Base-by-base conservation (phyloP, 345 rosid species). In the Aurinia saxatilis region DNA sequence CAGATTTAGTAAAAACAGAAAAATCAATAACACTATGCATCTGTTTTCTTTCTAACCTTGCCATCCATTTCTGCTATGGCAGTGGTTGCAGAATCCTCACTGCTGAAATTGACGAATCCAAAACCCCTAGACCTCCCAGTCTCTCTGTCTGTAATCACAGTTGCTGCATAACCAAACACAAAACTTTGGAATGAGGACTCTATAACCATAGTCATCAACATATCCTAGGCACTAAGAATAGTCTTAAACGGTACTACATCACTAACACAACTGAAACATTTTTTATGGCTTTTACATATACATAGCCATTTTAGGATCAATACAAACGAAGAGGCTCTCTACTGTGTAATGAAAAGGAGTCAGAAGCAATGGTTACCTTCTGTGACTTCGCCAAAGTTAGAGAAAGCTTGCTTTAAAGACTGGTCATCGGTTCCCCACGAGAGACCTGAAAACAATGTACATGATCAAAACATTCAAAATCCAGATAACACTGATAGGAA, bases 71-170 rank as follows among this genome's bases (percentile, higher is more conserved):
- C 78, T 0, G 81, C 40, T 29, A 79, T 1, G 45, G 95, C 95
- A n/a, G 33, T 56, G 75, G 15, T 78, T 21, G 95, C 95, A 47
- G 80, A 58, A 3, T 79, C 86, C 33, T 37, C 71, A 39, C 50
- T 50, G 13, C 50, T 1, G 16, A 60, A 87, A 59, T 35, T 74
- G 33, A 86, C 90, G 74, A 84, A 84, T 21, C 95, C 95, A 16
- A 82, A 86, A 16, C 90, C 95, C 40, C 82, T 76, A n/a, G 95
- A 86, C 60, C 86, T 80, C 49, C 90, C 86, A 1, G 77, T 58
- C 35, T 82, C 88, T 67, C 88, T 84, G 59, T 87, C 88, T 0
- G 49, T 25, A 59, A 87, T 67, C 58, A 84, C 77, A 31, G 50
- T 73, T 1, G 90, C 95, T 84, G 79, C 15, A 68, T 18, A 38